These are phyloP conservation scores for Verticillium klebahnii DNA, from an alignment of 2,329 filamentous ascomycete species.

Conservation along the genomic window DNA sequence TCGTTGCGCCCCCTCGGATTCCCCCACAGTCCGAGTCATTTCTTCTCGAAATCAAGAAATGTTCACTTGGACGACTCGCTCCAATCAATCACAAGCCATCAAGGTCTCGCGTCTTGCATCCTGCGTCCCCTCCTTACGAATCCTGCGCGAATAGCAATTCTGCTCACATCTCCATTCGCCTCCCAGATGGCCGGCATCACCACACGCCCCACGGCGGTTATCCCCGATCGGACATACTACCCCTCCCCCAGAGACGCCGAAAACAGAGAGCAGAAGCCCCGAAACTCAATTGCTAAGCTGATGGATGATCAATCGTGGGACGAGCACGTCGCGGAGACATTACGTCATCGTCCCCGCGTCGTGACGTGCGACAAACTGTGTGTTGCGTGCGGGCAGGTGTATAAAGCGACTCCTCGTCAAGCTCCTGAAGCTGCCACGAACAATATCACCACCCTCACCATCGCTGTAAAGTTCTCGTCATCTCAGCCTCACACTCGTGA, in stretches of 20 bases:
- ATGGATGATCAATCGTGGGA: background rate
- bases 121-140: background rate
- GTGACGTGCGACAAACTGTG: background rate
- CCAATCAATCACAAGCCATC: background rate
- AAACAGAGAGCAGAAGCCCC: background rate
- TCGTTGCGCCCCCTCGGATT: background rate
- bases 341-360: background rate
- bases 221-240: background rate
- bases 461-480: background rate
- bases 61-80: background rate
- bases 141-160: background rate
- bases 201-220: background rate
- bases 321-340: background rate
- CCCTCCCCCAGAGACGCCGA: background rate
- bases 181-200: background rate
- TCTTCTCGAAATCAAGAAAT: background rate
- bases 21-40: background rate
- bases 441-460: background rate
- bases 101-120: background rate
- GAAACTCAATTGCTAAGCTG: background rate
- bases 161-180: background rate
- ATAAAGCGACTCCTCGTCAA: background rate
- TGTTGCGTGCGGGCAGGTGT: background rate
- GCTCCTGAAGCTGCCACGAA: background rate
- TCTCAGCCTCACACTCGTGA: background rate